Evolutionary conservation across 2,329 filamentous ascomycete species (phyloP).

Genomic region (Scedosporium minutisporum): DNA sequence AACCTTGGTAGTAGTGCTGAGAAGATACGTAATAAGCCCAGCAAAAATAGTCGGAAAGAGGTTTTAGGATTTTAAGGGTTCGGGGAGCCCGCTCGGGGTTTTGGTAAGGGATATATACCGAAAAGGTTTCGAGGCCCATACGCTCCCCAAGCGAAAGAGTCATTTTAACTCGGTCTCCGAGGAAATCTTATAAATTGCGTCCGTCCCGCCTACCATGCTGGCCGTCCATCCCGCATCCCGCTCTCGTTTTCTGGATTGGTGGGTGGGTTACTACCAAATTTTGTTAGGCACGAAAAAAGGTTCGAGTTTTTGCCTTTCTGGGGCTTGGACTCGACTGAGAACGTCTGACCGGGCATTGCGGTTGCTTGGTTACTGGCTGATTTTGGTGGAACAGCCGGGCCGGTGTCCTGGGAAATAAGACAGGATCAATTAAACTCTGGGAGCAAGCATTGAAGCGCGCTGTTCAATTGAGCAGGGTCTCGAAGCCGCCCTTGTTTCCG

Average conservation of each 20-base stretch:
- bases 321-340: not conserved
- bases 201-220: not conserved
- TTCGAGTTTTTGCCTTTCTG: not conserved
- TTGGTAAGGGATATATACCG: not conserved
- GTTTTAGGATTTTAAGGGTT: not conserved
- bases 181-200: not conserved
- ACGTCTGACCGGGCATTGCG: too few species aligned
- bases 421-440: too few species aligned
- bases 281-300: not conserved
- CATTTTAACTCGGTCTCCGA: not conserved
- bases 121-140: not conserved
- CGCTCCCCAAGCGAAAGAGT: not conserved
- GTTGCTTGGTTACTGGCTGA: too few species aligned
- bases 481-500: not conserved
- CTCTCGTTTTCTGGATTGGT: not conserved
- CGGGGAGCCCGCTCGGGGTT: not conserved
- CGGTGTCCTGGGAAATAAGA: too few species aligned
- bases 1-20: not conserved
- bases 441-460: not conserved
- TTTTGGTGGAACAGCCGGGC: too few species aligned
- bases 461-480: not conserved
- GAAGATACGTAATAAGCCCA: not conserved
- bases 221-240: not conserved
- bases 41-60: not conserved
- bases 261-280: not conserved